These are phyloP conservation scores for Xylaria sp. DNA, from an alignment of 2,329 filamentous ascomycete species.

Conservation along the genomic window DNA sequence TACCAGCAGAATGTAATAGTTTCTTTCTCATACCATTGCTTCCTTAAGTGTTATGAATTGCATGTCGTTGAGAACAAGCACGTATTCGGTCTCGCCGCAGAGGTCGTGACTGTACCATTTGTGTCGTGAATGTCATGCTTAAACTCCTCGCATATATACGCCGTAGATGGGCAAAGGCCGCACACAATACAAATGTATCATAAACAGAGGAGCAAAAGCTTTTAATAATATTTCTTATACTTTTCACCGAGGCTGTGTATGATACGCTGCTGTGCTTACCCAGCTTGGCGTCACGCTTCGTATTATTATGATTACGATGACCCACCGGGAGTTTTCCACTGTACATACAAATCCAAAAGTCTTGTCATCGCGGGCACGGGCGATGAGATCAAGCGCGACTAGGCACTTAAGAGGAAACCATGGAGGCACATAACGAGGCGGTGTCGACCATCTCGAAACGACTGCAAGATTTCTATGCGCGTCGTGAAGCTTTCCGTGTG, in stretches of 20 bases:
- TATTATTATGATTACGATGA: neutral
- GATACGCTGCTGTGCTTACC: neutral
- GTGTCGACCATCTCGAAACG: slow-evolving; percentile 58
- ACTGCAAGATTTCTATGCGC: slow-evolving; percentile 58
- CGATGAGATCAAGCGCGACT: neutral
- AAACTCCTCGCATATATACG: too few species aligned
- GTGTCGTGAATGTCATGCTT: too few species aligned
- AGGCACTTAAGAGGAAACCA: slow-evolving; percentile 30
- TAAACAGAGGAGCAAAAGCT: too few species aligned
- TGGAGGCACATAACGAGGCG: slow-evolving; percentile 59
- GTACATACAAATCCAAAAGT: neutral
- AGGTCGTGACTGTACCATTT: too few species aligned
- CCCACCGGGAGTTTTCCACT: neutral
- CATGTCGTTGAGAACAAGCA: too few species aligned
- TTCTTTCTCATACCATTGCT: too few species aligned
- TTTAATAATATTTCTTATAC: too few species aligned
- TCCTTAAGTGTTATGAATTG: too few species aligned
- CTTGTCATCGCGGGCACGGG: neutral
- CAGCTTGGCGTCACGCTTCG: neutral
- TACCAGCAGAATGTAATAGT: too few species aligned
- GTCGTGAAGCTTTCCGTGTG: slow-evolving; percentile 72
- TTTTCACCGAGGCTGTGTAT: neutral
- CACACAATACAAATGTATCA: too few species aligned
- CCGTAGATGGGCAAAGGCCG: too few species aligned
- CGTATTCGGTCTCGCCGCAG: too few species aligned